phyloP scores from a whole-genome alignment of 345 rosid genomes.

The Corymbia maculata region DNA sequence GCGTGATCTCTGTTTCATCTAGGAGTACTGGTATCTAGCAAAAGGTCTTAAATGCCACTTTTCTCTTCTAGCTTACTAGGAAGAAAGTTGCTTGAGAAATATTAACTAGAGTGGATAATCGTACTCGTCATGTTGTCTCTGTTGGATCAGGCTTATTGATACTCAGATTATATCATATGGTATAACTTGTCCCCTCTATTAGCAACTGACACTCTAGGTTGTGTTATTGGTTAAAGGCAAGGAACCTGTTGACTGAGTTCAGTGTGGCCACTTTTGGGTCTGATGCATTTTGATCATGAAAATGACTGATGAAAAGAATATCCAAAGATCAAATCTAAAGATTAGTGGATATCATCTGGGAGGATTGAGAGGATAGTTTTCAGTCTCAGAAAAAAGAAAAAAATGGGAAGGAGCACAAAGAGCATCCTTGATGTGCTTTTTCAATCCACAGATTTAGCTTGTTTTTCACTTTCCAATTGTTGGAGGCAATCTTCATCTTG shows the following conservation, averaged over 20 bases:
- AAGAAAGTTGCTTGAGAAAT: neutral
- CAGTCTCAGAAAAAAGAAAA: neutral
- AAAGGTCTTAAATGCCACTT: neutral
- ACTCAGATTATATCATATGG: neutral
- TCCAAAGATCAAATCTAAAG: neutral
- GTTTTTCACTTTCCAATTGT: neutral
- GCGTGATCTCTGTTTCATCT: neutral
- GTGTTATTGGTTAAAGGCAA: neutral
- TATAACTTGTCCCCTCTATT: neutral
- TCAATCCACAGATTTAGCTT: neutral
- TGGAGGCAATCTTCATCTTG: neutral
- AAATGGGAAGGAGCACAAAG: neutral
- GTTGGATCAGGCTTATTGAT: neutral
- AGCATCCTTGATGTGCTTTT: neutral
- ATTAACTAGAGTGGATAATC: neutral
- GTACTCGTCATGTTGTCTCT: neutral
- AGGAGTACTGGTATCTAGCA: neutral
- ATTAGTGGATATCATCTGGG: neutral
- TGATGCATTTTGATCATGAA: neutral
- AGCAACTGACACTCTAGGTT: neutral
- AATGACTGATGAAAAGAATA: neutral
- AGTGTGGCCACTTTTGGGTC: neutral
- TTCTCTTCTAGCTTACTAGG: neutral
- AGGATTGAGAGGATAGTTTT: neutral
- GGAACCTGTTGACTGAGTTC: neutral